Evolutionary conservation across 306 rosid species (phyloP), one percentile per base, ranked within the genome.

Genomic region (Hippophae rhamnoides): DNA sequence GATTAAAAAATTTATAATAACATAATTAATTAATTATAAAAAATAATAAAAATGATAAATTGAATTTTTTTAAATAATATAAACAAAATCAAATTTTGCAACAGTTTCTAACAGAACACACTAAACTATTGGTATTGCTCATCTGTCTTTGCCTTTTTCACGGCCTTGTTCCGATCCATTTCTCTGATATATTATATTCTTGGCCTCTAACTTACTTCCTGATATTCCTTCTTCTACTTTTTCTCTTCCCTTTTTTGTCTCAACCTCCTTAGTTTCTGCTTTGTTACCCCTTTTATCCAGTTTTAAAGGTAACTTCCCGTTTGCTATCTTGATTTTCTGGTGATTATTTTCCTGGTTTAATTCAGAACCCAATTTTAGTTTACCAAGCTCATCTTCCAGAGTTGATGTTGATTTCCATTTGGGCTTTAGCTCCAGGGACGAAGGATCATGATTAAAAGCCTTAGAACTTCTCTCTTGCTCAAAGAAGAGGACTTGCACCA

Each of bases 401-500:
- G 57, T 65, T 59, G 84, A 69, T 43, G 71, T 72, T 71, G 60
- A 79, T 63, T 72, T 74, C 54, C 77, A 79, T 47, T 69, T 77
- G 52, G 68, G 72, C 67, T 63, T 71, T 40, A 80, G 75, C 56
- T 81, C 82, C 27, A 71, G 84, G 63, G 73, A 56, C 41, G 70
- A 77, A 49, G 71, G 65, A 61, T 71, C 76, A 12, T 69, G 43
- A 60, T 62, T 64, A 49, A 54, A 62, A 26, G 62, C 69, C 69
- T 72, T 72, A 42, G 89, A 69, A 43, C 78, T 77, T 76, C 79
- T 82, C 60, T 80, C 95, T 82, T 87, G 95, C 56, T 87, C 95
- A 70, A 74, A 78, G 76, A 74, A 87, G 56, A 87, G 93, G 66
- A 87, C 83, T 57, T 87, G 95, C 79, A 87, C 95, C 41, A 87